Base-by-base conservation (phyloP, 768 basidiomycete species). In the Suillus clintonianus region DNA sequence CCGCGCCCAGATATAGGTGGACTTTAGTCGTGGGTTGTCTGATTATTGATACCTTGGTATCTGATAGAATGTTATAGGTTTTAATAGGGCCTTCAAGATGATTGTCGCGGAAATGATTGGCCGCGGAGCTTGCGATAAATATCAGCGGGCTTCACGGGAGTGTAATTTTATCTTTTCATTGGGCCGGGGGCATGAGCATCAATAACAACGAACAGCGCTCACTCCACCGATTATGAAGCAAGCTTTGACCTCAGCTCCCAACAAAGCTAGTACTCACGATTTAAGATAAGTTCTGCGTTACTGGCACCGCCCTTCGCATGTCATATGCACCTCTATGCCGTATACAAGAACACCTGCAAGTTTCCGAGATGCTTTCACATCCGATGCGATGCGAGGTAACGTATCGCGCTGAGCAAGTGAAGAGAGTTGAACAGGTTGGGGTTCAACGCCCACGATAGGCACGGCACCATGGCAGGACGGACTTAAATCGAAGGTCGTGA, bases 311-410 rank as follows among this genome's bases (percentile, higher is more conserved):
- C 30, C 32, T 53, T 53, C 51, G 51, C 30, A 53, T 34, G 30
- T 53, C 51, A 32, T n/a, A n/a, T 7, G 51, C 30, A 53, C 30
- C 34, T 53, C 32, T 19, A n/a, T 53, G 51, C 32, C 51, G 11
- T 53, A 13, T 32, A 32, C 30, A 11, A 53, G 51, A 32, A n/a
- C 19, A 53, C 30, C 51, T 53, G 51, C 51, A 53, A 53, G 51
- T 53, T 53, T 53, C 51, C 51, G 51, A 34, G 11, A 19, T n/a
- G 32, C 34, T 53, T 53, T 32, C 32, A 34, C 30, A 53, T 53
- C 50, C 51, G 51, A 53, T 53, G 30, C 30, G 51, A 53, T 53
- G 32, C 32, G 51, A 53, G 51, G 32, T 53, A 53, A 53, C 32
- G 32, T 30, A 27, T 19, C 5, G 6, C 17, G 56, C 11, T 41